These are phyloP conservation scores for Dactylonectria macrodidyma DNA, from an alignment of 2,329 filamentous ascomycete species.

Conservation along the genomic window DNA sequence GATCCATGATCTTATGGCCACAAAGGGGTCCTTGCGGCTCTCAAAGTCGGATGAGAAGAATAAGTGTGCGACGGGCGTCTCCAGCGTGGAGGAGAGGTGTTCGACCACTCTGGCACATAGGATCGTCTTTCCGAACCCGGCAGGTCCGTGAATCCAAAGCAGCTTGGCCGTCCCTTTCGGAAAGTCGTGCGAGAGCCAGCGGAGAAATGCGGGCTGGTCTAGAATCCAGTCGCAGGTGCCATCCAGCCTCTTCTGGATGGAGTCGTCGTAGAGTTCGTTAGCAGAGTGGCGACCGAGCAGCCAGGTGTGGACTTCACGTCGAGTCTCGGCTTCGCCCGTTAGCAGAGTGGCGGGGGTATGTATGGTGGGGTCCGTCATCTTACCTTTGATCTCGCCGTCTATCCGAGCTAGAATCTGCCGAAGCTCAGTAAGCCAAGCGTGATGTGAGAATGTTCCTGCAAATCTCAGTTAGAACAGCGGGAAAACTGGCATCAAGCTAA, in stretches of 20 bases:
- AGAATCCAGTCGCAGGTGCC: constrained; percentile 18
- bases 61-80: no score
- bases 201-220: neutral
- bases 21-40: no score
- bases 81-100: neutral
- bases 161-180: neutral
- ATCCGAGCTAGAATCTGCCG: neutral
- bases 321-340: constrained; percentile 4
- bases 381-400: neutral
- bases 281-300: neutral
- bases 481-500: no score
- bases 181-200: neutral
- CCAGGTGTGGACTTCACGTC: constrained; percentile 1
- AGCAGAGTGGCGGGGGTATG: neutral
- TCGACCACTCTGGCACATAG: constrained; percentile 3
- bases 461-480: neutral
- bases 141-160: constrained; percentile 13
- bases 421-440: neutral
- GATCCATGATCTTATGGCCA: no score
- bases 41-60: no score
- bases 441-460: no score
- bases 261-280: constrained; percentile 6
- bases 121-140: constrained; percentile 17
- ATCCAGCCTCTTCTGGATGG: neutral
- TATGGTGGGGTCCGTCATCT: neutral